phyloP scores from a whole-genome alignment of 768 basidiomycete species.

The Suillus spraguei region DNA sequence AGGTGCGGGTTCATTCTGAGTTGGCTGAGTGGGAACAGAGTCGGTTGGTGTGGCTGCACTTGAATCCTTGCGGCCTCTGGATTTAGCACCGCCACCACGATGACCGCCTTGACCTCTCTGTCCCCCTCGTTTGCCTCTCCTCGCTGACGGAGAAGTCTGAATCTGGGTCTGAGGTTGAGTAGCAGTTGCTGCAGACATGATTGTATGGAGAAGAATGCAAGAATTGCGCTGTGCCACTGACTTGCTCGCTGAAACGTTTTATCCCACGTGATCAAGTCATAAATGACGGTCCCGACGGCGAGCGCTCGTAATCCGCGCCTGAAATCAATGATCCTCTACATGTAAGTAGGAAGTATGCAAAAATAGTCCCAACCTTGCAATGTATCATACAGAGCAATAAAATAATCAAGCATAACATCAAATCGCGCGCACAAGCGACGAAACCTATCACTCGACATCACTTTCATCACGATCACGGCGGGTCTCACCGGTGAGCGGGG shows the following conservation, averaged over 20 bases:
- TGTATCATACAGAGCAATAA: background rate
- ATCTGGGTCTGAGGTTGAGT: slow-evolving; percentile 15
- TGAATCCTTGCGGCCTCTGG: slow-evolving; percentile 6
- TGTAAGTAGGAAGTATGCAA: background rate
- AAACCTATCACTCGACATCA: slow-evolving; percentile 24
- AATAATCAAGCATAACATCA: background rate
- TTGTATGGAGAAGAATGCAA: background rate
- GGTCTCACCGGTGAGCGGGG: background rate
- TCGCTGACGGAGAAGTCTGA: background rate
- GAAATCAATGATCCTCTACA: background rate
- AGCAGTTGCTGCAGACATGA: slow-evolving; percentile 25
- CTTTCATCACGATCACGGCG: slow-evolving; percentile 17
- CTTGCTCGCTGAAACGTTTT: slow-evolving; percentile 1
- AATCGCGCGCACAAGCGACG: background rate
- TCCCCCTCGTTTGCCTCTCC: slow-evolving; percentile 17
- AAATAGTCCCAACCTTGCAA: background rate
- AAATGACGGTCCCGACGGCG: background rate
- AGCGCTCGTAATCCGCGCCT: background rate
- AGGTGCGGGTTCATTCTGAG: slow-evolving; percentile 10
- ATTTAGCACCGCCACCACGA: slow-evolving; percentile 22
- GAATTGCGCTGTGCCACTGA: background rate
- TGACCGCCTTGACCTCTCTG: slow-evolving; percentile 18
- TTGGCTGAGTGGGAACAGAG: slow-evolving; percentile 3
- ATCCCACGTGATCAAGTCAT: slow-evolving; percentile 10
- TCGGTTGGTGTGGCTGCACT: background rate